Percentiles rank a stretch among this genome's conserved stretches.
phyloP scores from a whole-genome alignment of 306 rosid genomes.

The Gastrolobium bilobum region DNA sequence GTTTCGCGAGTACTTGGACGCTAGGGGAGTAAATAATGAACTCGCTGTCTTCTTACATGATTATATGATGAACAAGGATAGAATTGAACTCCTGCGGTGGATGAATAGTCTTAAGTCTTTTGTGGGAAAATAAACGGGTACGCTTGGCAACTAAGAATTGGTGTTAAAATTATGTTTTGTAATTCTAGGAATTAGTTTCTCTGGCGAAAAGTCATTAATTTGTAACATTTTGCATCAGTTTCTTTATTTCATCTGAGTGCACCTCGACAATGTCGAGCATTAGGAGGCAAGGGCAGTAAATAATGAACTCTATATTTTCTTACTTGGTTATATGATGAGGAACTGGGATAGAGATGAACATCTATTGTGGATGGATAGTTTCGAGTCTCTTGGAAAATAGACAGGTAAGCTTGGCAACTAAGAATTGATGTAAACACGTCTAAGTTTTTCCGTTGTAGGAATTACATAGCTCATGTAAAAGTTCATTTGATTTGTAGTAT shows the following conservation, averaged over 20 bases:
- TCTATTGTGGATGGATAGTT: constrained; percentile 58
- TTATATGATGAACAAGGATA: constrained; percentile 86
- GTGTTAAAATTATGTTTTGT: constrained; percentile 23
- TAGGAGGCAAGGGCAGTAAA: constrained; percentile 63
- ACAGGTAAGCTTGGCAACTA: constrained; percentile 12
- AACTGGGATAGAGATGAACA: constrained; percentile 26
- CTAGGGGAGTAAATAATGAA: constrained; percentile 72
- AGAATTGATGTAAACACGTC: constrained; percentile 15
- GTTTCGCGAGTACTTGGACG: constrained; percentile 65
- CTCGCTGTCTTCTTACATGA: constrained; percentile 77
- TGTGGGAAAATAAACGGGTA: constrained; percentile 63
- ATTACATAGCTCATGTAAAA: constrained; percentile 11
- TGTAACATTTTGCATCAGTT: constrained; percentile 30
- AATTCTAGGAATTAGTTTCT: constrained; percentile 37
- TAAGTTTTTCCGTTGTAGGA: background rate
- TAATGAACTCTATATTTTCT: constrained; percentile 61
- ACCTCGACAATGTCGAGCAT: constrained; percentile 40
- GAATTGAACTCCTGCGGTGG: constrained; percentile 79
- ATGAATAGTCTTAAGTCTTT: constrained; percentile 65
- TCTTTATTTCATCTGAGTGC: constrained; percentile 26
- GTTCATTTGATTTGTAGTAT: constrained; percentile 19
- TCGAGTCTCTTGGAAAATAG: constrained; percentile 57
- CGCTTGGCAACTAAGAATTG: constrained; percentile 31
- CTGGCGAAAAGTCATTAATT: background rate
- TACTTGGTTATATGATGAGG: constrained; percentile 66